A percentile compares a stretch with the other conserved stretches of the same genome.
Conservation (phyloP, 768 basidiomycete genomes). For the Psilocybe tampanensis region DNA sequence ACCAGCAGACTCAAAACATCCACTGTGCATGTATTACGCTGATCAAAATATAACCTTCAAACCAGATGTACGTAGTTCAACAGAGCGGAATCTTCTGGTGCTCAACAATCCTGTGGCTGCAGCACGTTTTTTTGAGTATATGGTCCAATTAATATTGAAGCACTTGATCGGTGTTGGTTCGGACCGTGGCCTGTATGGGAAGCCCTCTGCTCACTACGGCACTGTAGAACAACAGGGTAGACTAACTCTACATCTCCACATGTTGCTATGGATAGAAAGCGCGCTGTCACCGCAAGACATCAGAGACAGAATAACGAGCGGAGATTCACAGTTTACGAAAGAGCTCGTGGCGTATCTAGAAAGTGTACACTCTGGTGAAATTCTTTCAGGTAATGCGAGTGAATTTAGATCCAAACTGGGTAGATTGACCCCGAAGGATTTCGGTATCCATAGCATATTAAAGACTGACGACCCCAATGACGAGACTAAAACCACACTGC, state of each 20-base stretch:
- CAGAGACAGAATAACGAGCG: constrained; percentile 22
- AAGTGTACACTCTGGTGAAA: constrained; percentile 31
- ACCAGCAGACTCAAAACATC: constrained; percentile 33
- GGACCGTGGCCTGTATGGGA: constrained; percentile 30
- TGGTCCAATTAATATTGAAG: constrained; percentile 31
- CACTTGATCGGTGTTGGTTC: constrained; percentile 26
- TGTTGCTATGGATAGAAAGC: constrained; percentile 35
- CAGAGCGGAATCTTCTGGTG: not conserved
- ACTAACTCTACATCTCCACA: constrained; percentile 36
- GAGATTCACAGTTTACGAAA: constrained; percentile 26
- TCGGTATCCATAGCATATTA: too few relatives aligned
- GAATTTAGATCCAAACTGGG: too few relatives aligned
- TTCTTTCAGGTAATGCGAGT: constrained; percentile 18
- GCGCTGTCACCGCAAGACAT: constrained; percentile 31
- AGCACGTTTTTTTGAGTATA: constrained; percentile 32
- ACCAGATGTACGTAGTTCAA: constrained; percentile 4
- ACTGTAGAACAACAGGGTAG: constrained; percentile 43
- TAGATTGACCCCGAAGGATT: too few relatives aligned
- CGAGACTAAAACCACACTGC: too few relatives aligned
- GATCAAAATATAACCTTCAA: constrained; percentile 23
- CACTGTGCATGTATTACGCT: constrained; percentile 37
- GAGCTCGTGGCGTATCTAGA: constrained; percentile 34
- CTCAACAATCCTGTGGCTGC: constrained; percentile 19
- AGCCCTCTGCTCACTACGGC: constrained; percentile 35
- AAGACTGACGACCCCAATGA: too few relatives aligned